These are phyloP conservation scores for Aspergillus chevalieri DNA, from an alignment of 2,329 filamentous ascomycete genomes.

Conservation along the genomic window DNA sequence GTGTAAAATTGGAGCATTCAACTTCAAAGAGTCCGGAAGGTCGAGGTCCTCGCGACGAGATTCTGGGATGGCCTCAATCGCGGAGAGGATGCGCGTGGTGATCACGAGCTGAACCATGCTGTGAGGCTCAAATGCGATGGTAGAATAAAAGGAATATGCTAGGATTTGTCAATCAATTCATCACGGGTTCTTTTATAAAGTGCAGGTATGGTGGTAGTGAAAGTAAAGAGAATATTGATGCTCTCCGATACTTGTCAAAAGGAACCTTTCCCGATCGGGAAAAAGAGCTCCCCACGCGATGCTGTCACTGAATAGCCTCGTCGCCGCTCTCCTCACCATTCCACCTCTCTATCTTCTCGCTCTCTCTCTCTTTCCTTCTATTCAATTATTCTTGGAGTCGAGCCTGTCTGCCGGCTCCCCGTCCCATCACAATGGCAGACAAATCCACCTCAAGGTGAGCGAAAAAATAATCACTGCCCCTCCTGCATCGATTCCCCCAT, in stretches of 20 bases:
- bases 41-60: constrained; percentile 27
- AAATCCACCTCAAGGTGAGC: constrained; percentile 23
- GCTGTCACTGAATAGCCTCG: constrained; percentile 5
- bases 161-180: neutral
- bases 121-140: neutral
- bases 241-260: neutral
- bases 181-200: too few species aligned
- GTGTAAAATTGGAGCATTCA: constrained; percentile 37
- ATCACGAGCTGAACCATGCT: constrained; percentile 39
- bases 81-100: constrained; percentile 34
- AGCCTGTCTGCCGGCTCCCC: constrained; percentile 9
- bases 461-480: constrained; percentile 3
- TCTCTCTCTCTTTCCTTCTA: constrained; percentile 1
- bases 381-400: neutral
- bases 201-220: too few species aligned
- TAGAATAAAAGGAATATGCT: constrained; percentile 8
- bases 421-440: constrained; percentile 24
- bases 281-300: constrained; percentile 19
- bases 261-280: constrained; percentile 20
- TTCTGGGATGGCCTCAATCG: constrained; percentile 31
- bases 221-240: too few species aligned
- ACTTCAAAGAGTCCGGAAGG: constrained; percentile 23
- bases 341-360: constrained; percentile 1
- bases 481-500: neutral
- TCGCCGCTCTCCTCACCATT: constrained; percentile 3